These are phyloP conservation scores for Suillus variegatus DNA, from an alignment of 768 basidiomycete species.

Conservation along the genomic window DNA sequence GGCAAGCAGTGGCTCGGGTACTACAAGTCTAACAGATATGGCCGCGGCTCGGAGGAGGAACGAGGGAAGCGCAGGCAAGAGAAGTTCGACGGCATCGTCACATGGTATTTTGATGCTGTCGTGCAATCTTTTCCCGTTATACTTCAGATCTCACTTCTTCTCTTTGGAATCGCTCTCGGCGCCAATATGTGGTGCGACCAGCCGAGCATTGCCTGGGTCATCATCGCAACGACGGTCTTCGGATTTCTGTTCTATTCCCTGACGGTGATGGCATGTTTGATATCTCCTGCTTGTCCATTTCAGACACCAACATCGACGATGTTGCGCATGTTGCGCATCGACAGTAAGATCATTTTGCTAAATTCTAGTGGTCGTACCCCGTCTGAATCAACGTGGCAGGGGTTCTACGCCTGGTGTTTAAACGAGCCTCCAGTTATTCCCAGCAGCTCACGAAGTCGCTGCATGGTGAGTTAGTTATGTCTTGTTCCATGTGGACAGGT, in stretches of 20 bases:
- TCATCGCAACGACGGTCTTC: background rate
- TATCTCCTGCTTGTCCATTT: slow-evolving; percentile 3
- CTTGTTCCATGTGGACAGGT: background rate
- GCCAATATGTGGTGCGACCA: slow-evolving; percentile 1
- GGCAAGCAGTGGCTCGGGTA: slow-evolving; percentile 19
- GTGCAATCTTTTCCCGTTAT: slow-evolving; percentile 12
- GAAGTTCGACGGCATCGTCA: slow-evolving; percentile 12
- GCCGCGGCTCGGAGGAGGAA: slow-evolving; percentile 10
- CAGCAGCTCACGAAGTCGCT: background rate
- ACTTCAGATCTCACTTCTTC: slow-evolving; percentile 13
- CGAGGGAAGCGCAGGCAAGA: slow-evolving; percentile 11
- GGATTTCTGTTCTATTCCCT: slow-evolving; percentile 1
- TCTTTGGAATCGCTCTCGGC: slow-evolving; percentile 14
- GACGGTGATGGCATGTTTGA: slow-evolving; percentile 4
- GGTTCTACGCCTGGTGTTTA: background rate
- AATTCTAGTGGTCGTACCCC: background rate
- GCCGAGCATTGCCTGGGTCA: background rate
- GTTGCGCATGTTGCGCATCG: background rate
- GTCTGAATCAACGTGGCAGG: background rate
- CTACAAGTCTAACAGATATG: background rate
- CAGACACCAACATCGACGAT: slow-evolving; percentile 6
- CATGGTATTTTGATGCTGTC: slow-evolving; percentile 16
- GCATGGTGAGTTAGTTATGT: background rate
- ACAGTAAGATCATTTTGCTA: background rate
- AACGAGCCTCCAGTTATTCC: background rate